phyloP scores from a whole-genome alignment of 2,329 filamentous ascomycete species.

The Phaeosphaeria sp. region DNA sequence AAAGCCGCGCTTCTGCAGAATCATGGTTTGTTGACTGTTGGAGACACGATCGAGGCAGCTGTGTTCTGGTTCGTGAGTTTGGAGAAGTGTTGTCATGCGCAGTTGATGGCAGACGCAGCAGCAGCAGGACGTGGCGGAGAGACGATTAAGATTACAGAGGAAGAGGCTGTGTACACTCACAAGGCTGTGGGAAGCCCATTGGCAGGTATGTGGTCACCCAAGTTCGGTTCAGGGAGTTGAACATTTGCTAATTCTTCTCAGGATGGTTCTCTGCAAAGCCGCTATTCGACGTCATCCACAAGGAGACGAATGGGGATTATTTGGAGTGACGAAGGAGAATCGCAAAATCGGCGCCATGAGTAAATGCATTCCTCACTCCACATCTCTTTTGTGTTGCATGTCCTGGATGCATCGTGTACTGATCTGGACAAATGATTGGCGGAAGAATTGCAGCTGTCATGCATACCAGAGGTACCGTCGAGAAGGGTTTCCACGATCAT shows the following conservation, averaged over 20 bases:
- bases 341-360: not conserved
- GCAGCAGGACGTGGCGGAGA: slow-evolving; percentile 67
- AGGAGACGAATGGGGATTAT: slow-evolving; percentile 65
- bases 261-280: slow-evolving; percentile 74
- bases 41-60: slow-evolving; percentile 57
- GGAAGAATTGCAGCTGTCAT: not conserved
- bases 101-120: slow-evolving; percentile 61
- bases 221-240: not conserved
- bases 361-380: not conserved
- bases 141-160: slow-evolving; percentile 71
- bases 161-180: slow-evolving; percentile 72
- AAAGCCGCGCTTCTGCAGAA: slow-evolving; percentile 63
- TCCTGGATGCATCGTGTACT: not conserved
- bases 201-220: slow-evolving; percentile 54
- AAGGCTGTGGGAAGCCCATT: slow-evolving; percentile 67
- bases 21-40: slow-evolving; percentile 61
- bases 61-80: slow-evolving; percentile 63
- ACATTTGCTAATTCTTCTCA: not conserved
- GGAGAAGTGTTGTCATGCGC: slow-evolving; percentile 62
- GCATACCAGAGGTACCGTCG: not conserved
- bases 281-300: slow-evolving; percentile 72
- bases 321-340: slow-evolving; percentile 40
- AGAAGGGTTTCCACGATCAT: not conserved
- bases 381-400: not conserved
- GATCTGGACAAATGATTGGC: not conserved